phyloP scores from a whole-genome alignment of 495 filamentous ascomycete genomes.

The Zalerion maritima region DNA sequence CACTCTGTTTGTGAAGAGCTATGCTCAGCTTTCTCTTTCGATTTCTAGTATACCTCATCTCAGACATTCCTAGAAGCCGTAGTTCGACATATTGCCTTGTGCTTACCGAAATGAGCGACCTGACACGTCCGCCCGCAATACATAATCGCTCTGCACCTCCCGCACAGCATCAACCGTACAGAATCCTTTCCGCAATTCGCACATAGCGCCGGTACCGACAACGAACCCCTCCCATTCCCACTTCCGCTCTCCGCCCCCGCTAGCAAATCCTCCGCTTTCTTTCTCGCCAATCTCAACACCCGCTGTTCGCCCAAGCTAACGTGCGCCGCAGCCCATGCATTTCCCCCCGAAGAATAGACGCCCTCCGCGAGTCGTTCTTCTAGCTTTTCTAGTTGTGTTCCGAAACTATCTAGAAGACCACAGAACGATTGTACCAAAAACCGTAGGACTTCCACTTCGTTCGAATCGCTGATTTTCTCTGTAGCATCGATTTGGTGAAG shows the following conservation, averaged over 20 bases:
- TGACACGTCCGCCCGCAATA: constrained; percentile 16
- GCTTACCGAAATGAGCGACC: constrained; percentile 15
- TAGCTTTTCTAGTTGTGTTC: constrained; percentile 17
- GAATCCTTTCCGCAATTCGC: constrained; percentile 14
- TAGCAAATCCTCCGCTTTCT: constrained; percentile 17
- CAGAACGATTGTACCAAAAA: constrained; percentile 15
- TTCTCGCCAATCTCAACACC: constrained; percentile 19
- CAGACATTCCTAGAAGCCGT: constrained; percentile 8
- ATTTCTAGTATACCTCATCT: constrained; percentile 5
- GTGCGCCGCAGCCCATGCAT: constrained; percentile 21
- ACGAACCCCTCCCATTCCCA: constrained; percentile 9
- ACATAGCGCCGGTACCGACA: constrained; percentile 10
- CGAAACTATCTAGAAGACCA: constrained; percentile 15
- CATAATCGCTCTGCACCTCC: constrained; percentile 14
- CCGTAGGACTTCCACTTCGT: constrained; percentile 15
- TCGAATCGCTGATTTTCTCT: constrained; percentile 15
- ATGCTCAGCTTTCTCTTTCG: too few relatives aligned
- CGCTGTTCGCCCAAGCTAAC: constrained; percentile 21
- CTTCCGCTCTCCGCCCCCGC: constrained; percentile 13
- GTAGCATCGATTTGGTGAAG: constrained; percentile 10
- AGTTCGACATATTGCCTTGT: constrained; percentile 12
- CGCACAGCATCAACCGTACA: constrained; percentile 15
- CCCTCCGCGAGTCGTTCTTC: constrained; percentile 18
- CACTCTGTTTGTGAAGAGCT: too few relatives aligned
- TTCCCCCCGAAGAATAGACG: constrained; percentile 17